Percentiles rank a stretch among this genome's conserved stretches.
Evolutionary conservation across 2,329 filamentous ascomycete genomes (phyloP).

Genomic region (Samsoniella hepiali): DNA sequence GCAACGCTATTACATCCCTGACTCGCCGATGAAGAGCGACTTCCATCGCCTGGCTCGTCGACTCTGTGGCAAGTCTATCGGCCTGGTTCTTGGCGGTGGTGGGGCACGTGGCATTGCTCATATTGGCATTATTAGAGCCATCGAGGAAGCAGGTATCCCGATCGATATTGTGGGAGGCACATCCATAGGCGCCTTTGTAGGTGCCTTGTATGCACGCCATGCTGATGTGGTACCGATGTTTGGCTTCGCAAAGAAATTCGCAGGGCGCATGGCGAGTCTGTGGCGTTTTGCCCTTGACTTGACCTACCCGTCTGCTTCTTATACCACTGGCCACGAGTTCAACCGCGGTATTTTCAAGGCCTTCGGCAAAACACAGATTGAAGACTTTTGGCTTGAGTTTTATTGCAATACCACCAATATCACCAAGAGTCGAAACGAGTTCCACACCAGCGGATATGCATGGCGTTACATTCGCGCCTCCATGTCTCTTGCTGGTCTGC

Average conservation of each 20-base stretch:
- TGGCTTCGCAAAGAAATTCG: slow-evolving; percentile 93
- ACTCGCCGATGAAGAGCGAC: slow-evolving; percentile 92
- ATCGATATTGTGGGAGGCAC: slow-evolving; percentile 95
- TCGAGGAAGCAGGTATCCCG: slow-evolving; percentile 94
- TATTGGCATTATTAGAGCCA: slow-evolving; percentile 86
- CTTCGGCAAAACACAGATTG: slow-evolving; percentile 93
- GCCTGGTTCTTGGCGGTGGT: slow-evolving; percentile 88
- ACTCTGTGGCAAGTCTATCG: slow-evolving; percentile 90
- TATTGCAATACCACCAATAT: slow-evolving; percentile 99
- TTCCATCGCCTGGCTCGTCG: slow-evolving; percentile 89
- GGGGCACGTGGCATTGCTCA: slow-evolving; percentile 90
- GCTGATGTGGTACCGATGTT: slow-evolving; percentile 97
- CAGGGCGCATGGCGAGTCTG: slow-evolving; percentile 97
- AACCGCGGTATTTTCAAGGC: slow-evolving; percentile 99
- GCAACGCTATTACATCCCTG: slow-evolving; percentile 86
- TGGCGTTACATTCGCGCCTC: slow-evolving; percentile 96
- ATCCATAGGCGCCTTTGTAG: slow-evolving; percentile 93
- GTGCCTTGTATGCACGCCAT: slow-evolving; percentile 90
- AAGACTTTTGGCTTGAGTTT: slow-evolving; percentile 98
- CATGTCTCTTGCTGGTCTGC: slow-evolving; percentile 89
- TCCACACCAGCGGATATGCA: slow-evolving; percentile 93
- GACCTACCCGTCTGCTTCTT: slow-evolving; percentile 93
- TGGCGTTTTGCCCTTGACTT: slow-evolving; percentile 97
- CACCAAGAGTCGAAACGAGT: slow-evolving; percentile 85
- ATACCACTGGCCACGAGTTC: slow-evolving; percentile 98